phyloP scores from a whole-genome alignment of 805 yeast genomes.

The Candida silvatica region DNA sequence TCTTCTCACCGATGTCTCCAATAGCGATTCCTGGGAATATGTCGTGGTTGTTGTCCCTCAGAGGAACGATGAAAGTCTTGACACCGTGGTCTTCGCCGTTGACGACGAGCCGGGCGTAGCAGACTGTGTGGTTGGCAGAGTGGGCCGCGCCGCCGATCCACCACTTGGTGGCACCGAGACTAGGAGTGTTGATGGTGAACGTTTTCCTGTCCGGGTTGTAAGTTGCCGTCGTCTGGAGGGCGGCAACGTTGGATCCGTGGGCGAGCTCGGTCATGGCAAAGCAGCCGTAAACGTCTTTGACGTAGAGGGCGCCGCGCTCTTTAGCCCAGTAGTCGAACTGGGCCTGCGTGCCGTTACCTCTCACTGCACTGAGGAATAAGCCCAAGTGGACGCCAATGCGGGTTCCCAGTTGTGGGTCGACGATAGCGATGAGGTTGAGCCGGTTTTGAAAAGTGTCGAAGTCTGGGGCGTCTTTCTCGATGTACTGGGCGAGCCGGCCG shows the following conservation, averaged over 20 bases:
- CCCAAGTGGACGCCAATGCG: slow-evolving; percentile 87
- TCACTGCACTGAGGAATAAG: slow-evolving; percentile 68
- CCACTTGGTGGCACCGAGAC: slow-evolving; percentile 92
- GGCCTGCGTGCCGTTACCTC: slow-evolving; percentile 81
- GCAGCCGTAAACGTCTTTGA: slow-evolving; percentile 72
- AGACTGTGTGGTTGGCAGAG: slow-evolving; percentile 81
- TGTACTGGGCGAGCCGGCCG: slow-evolving; percentile 49
- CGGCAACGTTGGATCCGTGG: slow-evolving; percentile 93
- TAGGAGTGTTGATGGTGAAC: slow-evolving; percentile 77
- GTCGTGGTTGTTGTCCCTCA: slow-evolving; percentile 68
- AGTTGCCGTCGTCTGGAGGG: slow-evolving; percentile 85
- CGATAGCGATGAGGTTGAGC: slow-evolving; percentile 47
- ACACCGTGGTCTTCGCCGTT: slow-evolving; percentile 86
- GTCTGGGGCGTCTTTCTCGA: slow-evolving; percentile 34
- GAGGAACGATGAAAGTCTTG: slow-evolving; percentile 84
- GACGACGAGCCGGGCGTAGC: slow-evolving; percentile 76
- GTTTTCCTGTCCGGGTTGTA: slow-evolving; percentile 57
- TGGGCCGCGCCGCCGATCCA: slow-evolving; percentile 99
- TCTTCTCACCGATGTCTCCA: slow-evolving; percentile 91
- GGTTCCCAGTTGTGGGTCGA: slow-evolving; percentile 76
- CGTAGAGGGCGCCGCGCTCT: slow-evolving; percentile 51
- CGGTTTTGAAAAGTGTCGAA: slow-evolving; percentile 46
- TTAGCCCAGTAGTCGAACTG: slow-evolving; percentile 81
- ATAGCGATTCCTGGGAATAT: slow-evolving; percentile 71
- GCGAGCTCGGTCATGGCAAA: slow-evolving; percentile 91